Conservation (phyloP, 192 early-diverging fungal species). For the Glomus cerebriforme region DNA sequence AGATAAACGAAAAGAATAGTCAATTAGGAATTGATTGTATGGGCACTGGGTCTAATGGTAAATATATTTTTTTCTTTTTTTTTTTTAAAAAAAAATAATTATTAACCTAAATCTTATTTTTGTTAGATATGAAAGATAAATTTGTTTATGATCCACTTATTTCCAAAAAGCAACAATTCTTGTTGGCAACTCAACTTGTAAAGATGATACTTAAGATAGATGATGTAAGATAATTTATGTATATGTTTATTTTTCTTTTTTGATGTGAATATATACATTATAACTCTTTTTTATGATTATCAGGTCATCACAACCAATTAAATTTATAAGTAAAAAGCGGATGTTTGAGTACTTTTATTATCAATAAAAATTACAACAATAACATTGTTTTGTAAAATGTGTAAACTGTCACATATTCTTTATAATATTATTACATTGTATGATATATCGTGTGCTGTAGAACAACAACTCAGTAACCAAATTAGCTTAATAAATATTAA, state of each 20-base stretch:
- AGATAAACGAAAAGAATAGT: conserved; percentile 83
- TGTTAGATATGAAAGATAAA: conserved; percentile 92
- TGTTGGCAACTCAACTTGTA: conserved; percentile 97
- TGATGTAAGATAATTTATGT: conserved; percentile 59
- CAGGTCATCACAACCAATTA: background rate
- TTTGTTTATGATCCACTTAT: conserved; percentile 99
- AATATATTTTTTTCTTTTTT: conserved; percentile 15
- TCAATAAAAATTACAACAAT: no score
- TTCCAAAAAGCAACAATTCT: conserved; percentile 98
- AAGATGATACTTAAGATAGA: conserved; percentile 99
- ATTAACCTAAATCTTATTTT: conserved; percentile 15
- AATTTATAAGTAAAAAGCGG: no score
- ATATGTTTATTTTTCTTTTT: background rate
- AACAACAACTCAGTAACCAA: no score
- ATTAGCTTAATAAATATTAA: no score
- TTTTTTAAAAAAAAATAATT: background rate
- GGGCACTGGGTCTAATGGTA: conserved; percentile 83
- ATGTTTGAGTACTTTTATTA: no score
- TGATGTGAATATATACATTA: background rate
- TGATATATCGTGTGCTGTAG: no score
- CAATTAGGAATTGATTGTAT: conserved; percentile 97
- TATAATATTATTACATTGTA: no score
- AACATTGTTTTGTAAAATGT: no score
- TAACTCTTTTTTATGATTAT: background rate
- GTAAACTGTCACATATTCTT: no score